phyloP scores from a whole-genome alignment of 768 basidiomycete genomes.

The Gymnopilus dilepis region DNA sequence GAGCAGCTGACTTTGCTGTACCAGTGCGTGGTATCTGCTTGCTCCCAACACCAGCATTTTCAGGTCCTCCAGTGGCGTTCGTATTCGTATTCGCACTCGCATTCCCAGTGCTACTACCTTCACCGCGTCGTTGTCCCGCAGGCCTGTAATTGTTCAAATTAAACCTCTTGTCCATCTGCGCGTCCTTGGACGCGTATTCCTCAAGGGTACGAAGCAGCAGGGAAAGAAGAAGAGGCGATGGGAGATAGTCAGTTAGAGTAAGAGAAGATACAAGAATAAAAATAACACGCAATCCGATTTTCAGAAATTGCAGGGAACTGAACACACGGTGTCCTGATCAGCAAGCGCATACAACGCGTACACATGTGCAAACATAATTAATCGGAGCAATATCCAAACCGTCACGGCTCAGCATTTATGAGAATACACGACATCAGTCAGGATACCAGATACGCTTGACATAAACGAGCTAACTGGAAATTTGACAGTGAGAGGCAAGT shows the following conservation, averaged over 20 bases:
- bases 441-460: too few relatives aligned
- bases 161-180: conserved; percentile 6
- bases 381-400: not conserved
- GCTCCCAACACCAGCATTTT: too few relatives aligned
- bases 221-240: not conserved
- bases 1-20: not conserved
- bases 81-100: too few relatives aligned
- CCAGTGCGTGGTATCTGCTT: not conserved
- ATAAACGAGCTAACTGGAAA: too few relatives aligned
- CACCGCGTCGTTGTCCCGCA: not conserved
- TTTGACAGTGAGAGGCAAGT: too few relatives aligned
- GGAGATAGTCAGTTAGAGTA: too few relatives aligned
- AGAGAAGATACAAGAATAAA: too few relatives aligned
- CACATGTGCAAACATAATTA: not conserved
- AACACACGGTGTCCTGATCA: not conserved
- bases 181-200: conserved; percentile 1
- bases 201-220: not conserved
- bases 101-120: not conserved
- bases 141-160: conserved; percentile 6
- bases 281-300: not conserved
- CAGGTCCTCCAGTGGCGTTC: too few relatives aligned
- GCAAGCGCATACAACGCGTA: conserved; percentile 12
- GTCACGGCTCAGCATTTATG: not conserved
- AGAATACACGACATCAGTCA: too few relatives aligned
- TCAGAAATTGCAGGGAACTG: not conserved